Conservation (phyloP, 2,329 filamentous ascomycete species). For the Fusarium sp. region DNA sequence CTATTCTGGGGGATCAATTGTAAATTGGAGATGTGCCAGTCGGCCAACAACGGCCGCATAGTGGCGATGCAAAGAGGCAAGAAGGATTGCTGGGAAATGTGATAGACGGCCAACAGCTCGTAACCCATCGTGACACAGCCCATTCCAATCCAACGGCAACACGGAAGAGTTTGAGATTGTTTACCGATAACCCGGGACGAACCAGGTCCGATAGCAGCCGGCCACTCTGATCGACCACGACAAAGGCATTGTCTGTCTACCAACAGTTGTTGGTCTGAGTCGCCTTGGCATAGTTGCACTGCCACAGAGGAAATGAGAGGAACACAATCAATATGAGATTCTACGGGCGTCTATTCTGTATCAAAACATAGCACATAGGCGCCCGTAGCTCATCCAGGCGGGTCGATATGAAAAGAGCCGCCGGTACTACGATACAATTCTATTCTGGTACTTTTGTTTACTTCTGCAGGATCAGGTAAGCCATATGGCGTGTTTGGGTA, state of each 20-base stretch:
- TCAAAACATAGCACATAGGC: neutral
- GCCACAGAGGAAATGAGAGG: conserved; percentile 10
- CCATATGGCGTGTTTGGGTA: neutral
- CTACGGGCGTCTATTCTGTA: conserved; percentile 7
- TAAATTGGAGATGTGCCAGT: neutral
- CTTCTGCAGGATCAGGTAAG: neutral
- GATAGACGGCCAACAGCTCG: neutral
- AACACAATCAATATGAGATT: neutral
- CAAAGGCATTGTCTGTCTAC: conserved; percentile 13
- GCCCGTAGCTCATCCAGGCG: conserved; percentile 1
- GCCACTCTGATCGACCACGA: neutral
- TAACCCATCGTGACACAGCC: conserved; percentile 11
- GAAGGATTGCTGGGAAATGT: neutral
- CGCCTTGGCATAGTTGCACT: conserved; percentile 14
- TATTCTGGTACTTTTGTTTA: conserved; percentile 12
- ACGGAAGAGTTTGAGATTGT: neutral
- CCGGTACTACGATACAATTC: neutral
- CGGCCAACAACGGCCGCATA: neutral
- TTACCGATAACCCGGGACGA: conserved; percentile 13
- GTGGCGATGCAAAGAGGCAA: neutral
- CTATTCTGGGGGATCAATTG: neutral
- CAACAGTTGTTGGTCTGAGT: conserved; percentile 6
- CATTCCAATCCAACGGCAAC: neutral
- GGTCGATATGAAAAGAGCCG: conserved; percentile 12
- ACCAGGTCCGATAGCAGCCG: neutral